Conservation (phyloP, 352 stramenopile genomes). For the Globisporangium heterothallicum region DNA sequence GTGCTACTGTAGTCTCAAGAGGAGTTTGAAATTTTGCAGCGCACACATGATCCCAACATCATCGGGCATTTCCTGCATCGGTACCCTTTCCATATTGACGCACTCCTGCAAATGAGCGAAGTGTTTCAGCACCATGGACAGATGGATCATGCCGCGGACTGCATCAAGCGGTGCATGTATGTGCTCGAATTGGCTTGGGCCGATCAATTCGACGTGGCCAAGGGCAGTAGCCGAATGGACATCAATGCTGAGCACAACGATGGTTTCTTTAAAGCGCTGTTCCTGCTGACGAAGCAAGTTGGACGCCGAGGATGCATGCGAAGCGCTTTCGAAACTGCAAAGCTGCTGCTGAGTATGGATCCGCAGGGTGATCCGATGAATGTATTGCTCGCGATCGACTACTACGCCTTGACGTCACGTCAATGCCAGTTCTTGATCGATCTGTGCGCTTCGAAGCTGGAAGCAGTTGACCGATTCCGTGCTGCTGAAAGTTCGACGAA, state of each 20-base stretch:
- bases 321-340: slow-evolving; percentile 81
- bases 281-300: slow-evolving; percentile 82
- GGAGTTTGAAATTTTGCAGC: slow-evolving; percentile 78
- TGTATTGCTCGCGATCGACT: slow-evolving; percentile 76
- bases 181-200: slow-evolving; percentile 78
- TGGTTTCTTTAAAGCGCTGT: slow-evolving; percentile 71
- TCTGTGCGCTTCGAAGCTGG: slow-evolving; percentile 47
- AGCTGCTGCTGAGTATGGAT: slow-evolving; percentile 68
- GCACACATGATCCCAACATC: slow-evolving; percentile 78
- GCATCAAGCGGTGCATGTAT: slow-evolving; percentile 85
- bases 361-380: slow-evolving; percentile 77
- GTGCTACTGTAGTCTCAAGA: slow-evolving; percentile 47
- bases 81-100: slow-evolving; percentile 82
- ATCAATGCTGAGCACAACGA: slow-evolving; percentile 71
- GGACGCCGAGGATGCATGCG: slow-evolving; percentile 74
- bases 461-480: slow-evolving; percentile 49
- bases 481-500: slow-evolving; percentile 9
- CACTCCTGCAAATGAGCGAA: slow-evolving; percentile 81
- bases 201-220: slow-evolving; percentile 78
- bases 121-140: slow-evolving; percentile 86
- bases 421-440: slow-evolving; percentile 80
- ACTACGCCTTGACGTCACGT: slow-evolving; percentile 74
- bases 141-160: slow-evolving; percentile 80
- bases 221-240: slow-evolving; percentile 81
- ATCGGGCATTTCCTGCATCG: slow-evolving; percentile 78